Percentiles rank a stretch among this genome's conserved stretches.
Evolutionary conservation across 306 rosid species (phyloP).

Genomic region (Vigna trinervia): DNA sequence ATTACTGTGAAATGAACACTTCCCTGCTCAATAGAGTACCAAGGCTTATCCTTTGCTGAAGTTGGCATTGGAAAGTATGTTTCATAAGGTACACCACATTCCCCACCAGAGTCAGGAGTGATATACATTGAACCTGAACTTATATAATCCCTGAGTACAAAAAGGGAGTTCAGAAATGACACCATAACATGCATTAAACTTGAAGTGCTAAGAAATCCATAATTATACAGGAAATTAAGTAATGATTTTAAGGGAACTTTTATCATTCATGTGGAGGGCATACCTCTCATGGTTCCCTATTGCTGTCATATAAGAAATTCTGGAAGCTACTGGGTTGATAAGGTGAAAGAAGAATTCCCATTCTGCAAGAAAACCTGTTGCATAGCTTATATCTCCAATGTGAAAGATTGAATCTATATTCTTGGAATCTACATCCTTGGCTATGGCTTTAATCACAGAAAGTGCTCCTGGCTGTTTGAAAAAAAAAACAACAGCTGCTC

Average conservation of each 20-base stretch:
- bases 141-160: constrained; percentile 64
- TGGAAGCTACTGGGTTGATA: constrained; percentile 74
- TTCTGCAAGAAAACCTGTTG: constrained; percentile 85
- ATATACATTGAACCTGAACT: constrained; percentile 62
- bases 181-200: too few species aligned
- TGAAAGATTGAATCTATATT: constrained; percentile 58
- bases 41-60: constrained; percentile 76
- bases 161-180: not conserved
- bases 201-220: too few species aligned
- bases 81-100: constrained; percentile 93
- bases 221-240: not conserved
- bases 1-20: constrained; percentile 80
- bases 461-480: constrained; percentile 79
- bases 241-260: not conserved
- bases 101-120: constrained; percentile 91
- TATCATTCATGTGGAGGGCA: not conserved
- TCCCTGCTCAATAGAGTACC: constrained; percentile 88
- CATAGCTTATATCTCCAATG: constrained; percentile 95
- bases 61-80: constrained; percentile 89
- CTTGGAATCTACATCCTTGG: constrained; percentile 2
- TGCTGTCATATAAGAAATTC: constrained; percentile 63
- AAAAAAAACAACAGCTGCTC: not conserved
- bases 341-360: constrained; percentile 86
- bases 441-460: constrained; percentile 66
- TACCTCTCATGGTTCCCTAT: constrained; percentile 80